Base-by-base conservation (phyloP, 176 grass and related monocot genomes). In the Oryza brachyantha region DNA sequence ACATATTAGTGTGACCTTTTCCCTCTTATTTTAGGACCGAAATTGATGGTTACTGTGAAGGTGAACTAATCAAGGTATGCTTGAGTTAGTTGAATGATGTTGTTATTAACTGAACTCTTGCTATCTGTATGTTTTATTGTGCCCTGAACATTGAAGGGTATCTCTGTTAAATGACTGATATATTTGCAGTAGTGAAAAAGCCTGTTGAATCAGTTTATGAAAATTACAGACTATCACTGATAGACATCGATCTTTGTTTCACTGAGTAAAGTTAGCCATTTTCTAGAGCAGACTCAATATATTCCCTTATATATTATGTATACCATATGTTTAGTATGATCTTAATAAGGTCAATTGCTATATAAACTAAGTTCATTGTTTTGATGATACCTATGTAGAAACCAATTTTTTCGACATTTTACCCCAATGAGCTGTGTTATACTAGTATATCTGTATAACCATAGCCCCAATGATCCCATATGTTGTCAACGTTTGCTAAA, bases 31-130 rank as follows among this genome's bases (percentile, higher is more conserved):
- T 41, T 74, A 99, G 96, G 45, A 93, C 92, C 40, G 92, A 99
- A 84, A 92, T 99, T 82, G 96, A 99, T 45, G 96, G 96, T 61
- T 99, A 95, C 57, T 99, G 96, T 75, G 96, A 99, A 95, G 96
- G 87, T 61, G 96, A 99, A 83, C 79, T 99, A 89, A 93, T 99
- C 76, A 99, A 91, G 96, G 96, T 99, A 91, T 86, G 73, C 14
- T 48, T 78, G 16, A 64, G 55, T 6, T 80, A 68, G 22, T 75
- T 79, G 16, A 68, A 0, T 24, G 10, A 50, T 55, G 61, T 61
- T 26, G 24, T 75, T 38, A 25, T 75, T 38, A 25, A 76, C 55
- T 77, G n/a, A 5, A 37, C 17, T 79, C 75, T 82, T 73, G 32
- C 61, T 79, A 34, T n/a, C 64, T 81, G 1, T 29, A 54, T 75